These are phyloP conservation scores for Annulohypoxylon maeteangense DNA, from an alignment of 495 filamentous ascomycete genomes.

Conservation along the genomic window DNA sequence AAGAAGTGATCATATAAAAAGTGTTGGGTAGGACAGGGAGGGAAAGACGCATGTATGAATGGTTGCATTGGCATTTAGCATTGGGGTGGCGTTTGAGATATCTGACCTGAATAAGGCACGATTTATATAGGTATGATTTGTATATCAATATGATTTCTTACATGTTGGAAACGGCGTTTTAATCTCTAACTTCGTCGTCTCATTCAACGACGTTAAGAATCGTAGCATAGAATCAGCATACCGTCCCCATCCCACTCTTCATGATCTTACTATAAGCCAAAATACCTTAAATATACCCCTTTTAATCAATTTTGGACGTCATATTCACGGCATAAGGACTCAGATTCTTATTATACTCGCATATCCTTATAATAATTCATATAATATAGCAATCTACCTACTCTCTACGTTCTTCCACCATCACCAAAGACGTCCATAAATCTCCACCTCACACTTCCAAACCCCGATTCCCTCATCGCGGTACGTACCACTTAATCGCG, in stretches of 20 bases:
- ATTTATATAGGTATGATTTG: neutral
- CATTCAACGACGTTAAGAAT: no score
- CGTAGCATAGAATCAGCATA: no score
- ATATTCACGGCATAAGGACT: no score
- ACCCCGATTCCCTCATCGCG: neutral
- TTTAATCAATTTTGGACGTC: no score
- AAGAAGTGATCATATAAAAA: no score
- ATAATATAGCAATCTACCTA: conserved; percentile 35
- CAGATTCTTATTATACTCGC: no score
- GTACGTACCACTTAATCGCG: conserved; percentile 33
- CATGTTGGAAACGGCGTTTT: neutral
- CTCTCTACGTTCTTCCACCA: neutral
- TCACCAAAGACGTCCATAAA: neutral
- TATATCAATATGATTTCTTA: neutral
- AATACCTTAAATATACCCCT: no score
- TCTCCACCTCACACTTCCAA: neutral
- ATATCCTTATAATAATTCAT: neutral
- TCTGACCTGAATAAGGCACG: neutral
- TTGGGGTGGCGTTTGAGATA: conserved; percentile 15
- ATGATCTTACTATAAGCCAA: no score
- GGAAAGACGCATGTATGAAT: neutral
- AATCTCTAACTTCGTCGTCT: no score
- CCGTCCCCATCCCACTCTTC: no score
- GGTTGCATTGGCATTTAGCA: neutral
- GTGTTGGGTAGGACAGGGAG: no score